Evolutionary conservation across 2,329 filamentous ascomycete species (phyloP).

Genomic region (Orbilia ellipsospora): DNA sequence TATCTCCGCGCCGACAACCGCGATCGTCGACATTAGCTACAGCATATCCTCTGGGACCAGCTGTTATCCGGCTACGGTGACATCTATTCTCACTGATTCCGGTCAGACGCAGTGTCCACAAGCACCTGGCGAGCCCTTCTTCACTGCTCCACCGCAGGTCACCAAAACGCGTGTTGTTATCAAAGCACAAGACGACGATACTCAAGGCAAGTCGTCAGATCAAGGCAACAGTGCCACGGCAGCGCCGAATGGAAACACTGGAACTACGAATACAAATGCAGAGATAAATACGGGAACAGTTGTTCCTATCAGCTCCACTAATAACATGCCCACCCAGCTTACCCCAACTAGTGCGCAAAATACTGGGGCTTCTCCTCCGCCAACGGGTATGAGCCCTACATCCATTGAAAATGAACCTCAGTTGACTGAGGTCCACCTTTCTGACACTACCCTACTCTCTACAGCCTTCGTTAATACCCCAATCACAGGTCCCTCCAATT

Average conservation of each 20-base stretch:
- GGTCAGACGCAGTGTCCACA: constrained; percentile 13
- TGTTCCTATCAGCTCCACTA: constrained; percentile 2
- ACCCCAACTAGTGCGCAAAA: constrained; percentile 11
- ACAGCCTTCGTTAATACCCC: too few relatives aligned
- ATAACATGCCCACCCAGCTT: background rate
- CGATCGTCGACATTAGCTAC: constrained; percentile 15
- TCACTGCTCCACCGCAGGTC: constrained; percentile 17
- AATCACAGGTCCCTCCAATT: constrained; percentile 32
- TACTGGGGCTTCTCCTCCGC: constrained; percentile 22
- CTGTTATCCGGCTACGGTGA: constrained; percentile 23
- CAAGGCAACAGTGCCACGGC: constrained; percentile 6
- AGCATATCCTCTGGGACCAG: constrained; percentile 21
- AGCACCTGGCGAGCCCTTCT: constrained; percentile 2
- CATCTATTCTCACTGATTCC: constrained; percentile 20
- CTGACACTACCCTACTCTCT: constrained; percentile 35
- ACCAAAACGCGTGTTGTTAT: constrained; percentile 47
- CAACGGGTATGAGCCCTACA: constrained; percentile 44
- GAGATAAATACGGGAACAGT: constrained; percentile 8
- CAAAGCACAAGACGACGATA: constrained; percentile 44
- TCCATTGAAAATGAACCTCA: constrained; percentile 32
- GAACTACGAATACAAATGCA: background rate
- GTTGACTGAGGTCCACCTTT: constrained; percentile 24
- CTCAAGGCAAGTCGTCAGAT: constrained; percentile 38
- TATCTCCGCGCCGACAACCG: constrained; percentile 21
- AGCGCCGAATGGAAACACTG: constrained; percentile 13